phyloP scores from a whole-genome alignment of 208 protist genomes.

The Leishmania tarentolae region DNA sequence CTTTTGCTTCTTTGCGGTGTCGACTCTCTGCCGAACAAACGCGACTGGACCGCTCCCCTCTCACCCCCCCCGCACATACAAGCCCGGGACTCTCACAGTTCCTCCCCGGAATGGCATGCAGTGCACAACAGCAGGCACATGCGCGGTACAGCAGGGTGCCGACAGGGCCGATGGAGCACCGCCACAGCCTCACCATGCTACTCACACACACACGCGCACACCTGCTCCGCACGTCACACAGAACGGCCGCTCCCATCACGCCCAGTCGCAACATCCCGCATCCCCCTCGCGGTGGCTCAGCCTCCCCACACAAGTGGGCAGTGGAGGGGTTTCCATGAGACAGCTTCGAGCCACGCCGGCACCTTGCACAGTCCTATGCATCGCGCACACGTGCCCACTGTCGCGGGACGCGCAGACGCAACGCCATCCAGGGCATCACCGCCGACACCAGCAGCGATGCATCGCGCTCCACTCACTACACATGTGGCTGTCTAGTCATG shows the following conservation, averaged over 20 bases:
- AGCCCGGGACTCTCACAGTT: background rate
- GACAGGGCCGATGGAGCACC: background rate
- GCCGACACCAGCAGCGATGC: background rate
- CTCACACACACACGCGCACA: background rate
- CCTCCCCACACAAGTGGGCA: background rate
- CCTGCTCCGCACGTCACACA: background rate
- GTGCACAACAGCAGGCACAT: background rate
- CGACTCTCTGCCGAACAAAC: no score
- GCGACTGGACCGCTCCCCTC: no score
- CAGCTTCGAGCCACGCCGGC: background rate
- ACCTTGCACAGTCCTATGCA: background rate
- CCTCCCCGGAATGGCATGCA: no score
- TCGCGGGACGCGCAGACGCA: background rate
- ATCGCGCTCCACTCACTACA: background rate
- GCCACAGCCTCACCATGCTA: background rate
- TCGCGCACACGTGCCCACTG: background rate
- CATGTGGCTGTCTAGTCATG: background rate
- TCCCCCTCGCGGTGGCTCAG: background rate
- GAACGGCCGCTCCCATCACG: background rate
- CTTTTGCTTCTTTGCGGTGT: no score
- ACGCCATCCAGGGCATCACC: background rate
- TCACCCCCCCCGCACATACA: background rate
- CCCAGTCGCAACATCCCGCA: background rate
- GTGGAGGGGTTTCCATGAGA: background rate
- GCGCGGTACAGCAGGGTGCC: background rate